Base-by-base conservation (phyloP, 345 rosid species). In the Bruguiera parviflora region DNA sequence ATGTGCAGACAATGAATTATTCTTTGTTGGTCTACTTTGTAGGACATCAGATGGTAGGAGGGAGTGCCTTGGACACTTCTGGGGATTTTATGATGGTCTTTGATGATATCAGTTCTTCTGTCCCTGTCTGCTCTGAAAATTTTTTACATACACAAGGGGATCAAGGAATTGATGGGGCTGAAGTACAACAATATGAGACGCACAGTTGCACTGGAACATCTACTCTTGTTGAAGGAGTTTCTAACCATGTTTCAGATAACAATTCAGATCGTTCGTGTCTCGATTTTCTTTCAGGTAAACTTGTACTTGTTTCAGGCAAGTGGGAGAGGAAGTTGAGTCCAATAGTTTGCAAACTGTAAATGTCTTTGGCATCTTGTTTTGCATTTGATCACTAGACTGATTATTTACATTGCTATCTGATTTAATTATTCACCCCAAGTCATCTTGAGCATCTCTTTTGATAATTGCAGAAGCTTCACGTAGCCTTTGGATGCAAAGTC, bases 121-220 rank as follows among this genome's bases (percentile, higher is more conserved):
- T 80, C 67, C 76, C n/a, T 27, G 64, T 86, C 64, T 65, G 73
- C 67, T 80, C 85, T 69, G 82, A 82, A 51, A 79, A 84, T 79
- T 74, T 73, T 8, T 84, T 82, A 81, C 70, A 37, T 77, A 60
- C 74, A 0, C 80, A 64, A 56, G 83, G 66, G 37, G 74, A 69
- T 73, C 81, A 61, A 39, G 73, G 47, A 32, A 51, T 59, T 5
- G 80, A 82, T 65, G 64, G 73, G 71, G 73, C 65, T 66, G 79
- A 79, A 53, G 77, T 77, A n/a, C 72, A 74, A 69, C 81, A 77
- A 46, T 68, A 73, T 63, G 84, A 81, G 70, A 82, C 83, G 52
- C 76, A 76, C 35, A 74, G 80, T 76, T 78, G 84, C 70, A 80
- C 84, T 73, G 76, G 79, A 19, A 69, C 81, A 33, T 79, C 88